Evolutionary conservation across 768 basidiomycete species (phyloP), one percentile per base, ranked within the genome.

Genomic region (Tulasnella sp.): DNA sequence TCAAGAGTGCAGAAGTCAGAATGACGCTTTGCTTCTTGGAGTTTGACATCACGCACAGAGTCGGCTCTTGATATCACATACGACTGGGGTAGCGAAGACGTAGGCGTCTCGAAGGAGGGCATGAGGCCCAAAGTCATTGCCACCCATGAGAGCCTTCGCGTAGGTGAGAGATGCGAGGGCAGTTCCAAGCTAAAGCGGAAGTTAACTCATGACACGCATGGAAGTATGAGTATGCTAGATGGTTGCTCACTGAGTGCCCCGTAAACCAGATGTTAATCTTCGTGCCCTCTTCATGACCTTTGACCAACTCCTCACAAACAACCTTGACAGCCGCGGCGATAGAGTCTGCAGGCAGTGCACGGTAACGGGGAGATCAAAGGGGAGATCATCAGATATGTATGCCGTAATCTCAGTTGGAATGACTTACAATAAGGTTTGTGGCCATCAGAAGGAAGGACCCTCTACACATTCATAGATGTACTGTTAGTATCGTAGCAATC

Each of bases 271-370:
- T 15, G 34, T 38, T 38, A 15, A 62, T 49, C 44, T 63, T 62
- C 5, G 62, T 48, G 10, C 19, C 49, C n/a, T 32, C 42, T 11
- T 17, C 42, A 8, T 55, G 62, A 15, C n/a, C 19, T 48, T 54
- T 10, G 17, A 21, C 29, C 3, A 65, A 52, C 15, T 56, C 53
- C 21, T 65, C 50, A 21, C 62, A 32, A n/a, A 65, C 54, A 2
- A 48, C 51, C 30, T 56, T 48, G 29, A 65, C 53, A 27, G 44
- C 49, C 27, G 48, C 45, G 4, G 62, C 38, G 58, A 65, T 65
- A 26, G 62, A 49, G n/a, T 63, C 64, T 59, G 56, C n/a, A n/a
- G n/a, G n/a, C n/a, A n/a, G n/a, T n/a, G n/a, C 19, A 17, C 26
- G 24, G 13, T 29, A 11, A 51, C 7, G 26, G 29, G 0, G 41